Conservation (phyloP, 1,284 basidiomycete species). For the Leccinum pachyderme region DNA sequence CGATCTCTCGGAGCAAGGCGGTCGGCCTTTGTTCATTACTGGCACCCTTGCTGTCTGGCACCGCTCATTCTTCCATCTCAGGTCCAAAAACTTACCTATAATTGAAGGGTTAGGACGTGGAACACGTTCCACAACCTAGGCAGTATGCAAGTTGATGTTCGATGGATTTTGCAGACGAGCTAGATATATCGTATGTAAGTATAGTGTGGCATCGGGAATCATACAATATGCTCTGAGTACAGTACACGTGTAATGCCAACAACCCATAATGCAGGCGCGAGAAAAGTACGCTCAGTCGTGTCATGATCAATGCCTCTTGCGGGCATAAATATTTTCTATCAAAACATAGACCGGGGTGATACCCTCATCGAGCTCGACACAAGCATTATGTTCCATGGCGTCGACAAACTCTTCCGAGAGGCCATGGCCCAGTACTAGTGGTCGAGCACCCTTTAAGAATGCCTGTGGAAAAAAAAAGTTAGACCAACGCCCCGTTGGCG, state of each 20-base stretch:
- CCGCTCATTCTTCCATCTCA: background rate
- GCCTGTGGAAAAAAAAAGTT: conserved; percentile 38
- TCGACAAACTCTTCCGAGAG: conserved; percentile 51
- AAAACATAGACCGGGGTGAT: conserved; percentile 48
- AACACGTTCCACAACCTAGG: background rate
- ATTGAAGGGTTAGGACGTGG: background rate
- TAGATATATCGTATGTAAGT: conserved; percentile 4
- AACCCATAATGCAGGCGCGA: conserved; percentile 5
- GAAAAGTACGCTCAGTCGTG: background rate
- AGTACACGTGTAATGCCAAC: conserved; percentile 21
- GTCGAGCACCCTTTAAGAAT: conserved; percentile 63
- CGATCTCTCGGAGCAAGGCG: no score
- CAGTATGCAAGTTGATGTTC: background rate
- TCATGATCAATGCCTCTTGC: conserved; percentile 39
- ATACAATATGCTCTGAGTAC: conserved; percentile 20
- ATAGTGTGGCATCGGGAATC: conserved; percentile 14
- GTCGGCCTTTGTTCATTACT: background rate
- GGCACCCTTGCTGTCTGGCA: background rate
- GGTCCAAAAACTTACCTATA: background rate
- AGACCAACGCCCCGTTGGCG: conserved; percentile 10
- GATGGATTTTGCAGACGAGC: conserved; percentile 1
- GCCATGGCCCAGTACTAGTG: conserved; percentile 62
- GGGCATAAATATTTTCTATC: conserved; percentile 58
- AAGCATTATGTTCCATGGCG: conserved; percentile 49
- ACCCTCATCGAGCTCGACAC: conserved; percentile 50